Conservation (phyloP, 768 basidiomycete species). For the Fomitopsis serialis region DNA sequence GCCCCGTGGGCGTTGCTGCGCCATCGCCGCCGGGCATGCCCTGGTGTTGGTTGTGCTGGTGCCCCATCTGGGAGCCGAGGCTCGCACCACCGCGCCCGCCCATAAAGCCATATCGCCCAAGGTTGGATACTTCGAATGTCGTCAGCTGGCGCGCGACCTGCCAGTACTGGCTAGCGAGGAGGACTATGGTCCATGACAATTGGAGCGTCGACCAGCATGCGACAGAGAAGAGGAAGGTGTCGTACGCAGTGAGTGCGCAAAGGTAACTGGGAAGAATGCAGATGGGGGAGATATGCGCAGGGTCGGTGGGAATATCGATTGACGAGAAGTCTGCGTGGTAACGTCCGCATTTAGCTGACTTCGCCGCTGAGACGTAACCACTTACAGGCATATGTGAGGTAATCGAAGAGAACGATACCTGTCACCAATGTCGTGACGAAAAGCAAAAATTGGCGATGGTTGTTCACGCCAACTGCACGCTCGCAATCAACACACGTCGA, state of each 20-base stretch:
- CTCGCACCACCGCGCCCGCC: slow-evolving; percentile 79
- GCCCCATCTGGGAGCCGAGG: slow-evolving; percentile 72
- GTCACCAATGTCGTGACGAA: slow-evolving; percentile 84
- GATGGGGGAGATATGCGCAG: slow-evolving; percentile 41
- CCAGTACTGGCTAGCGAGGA: slow-evolving; percentile 84
- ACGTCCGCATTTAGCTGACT: no score
- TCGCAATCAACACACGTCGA: slow-evolving; percentile 4
- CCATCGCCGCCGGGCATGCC: slow-evolving; percentile 35
- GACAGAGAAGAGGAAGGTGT: slow-evolving; percentile 82
- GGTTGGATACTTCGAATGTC: slow-evolving; percentile 91
- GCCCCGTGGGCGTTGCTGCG: slow-evolving; percentile 32
- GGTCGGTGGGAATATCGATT: slow-evolving; percentile 30
- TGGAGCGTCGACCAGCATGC: slow-evolving; percentile 86
- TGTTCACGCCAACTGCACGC: slow-evolving; percentile 77
- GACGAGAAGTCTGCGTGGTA: slow-evolving; percentile 50
- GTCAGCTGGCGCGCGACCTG: slow-evolving; percentile 94
- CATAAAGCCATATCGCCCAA: slow-evolving; percentile 96
- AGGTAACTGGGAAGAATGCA: slow-evolving; percentile 66
- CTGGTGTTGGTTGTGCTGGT: slow-evolving; percentile 45
- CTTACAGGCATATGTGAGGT: slow-evolving; percentile 79
- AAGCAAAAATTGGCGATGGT: slow-evolving; percentile 94
- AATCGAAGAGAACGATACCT: slow-evolving; percentile 78
- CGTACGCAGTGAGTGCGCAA: slow-evolving; percentile 66
- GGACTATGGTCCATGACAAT: slow-evolving; percentile 88
- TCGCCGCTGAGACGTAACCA: no score